A percentile compares a stretch with the other conserved stretches of the same genome.
Conservation (phyloP, 768 basidiomycete species). For the Phlebiopsis flavidoalba region DNA sequence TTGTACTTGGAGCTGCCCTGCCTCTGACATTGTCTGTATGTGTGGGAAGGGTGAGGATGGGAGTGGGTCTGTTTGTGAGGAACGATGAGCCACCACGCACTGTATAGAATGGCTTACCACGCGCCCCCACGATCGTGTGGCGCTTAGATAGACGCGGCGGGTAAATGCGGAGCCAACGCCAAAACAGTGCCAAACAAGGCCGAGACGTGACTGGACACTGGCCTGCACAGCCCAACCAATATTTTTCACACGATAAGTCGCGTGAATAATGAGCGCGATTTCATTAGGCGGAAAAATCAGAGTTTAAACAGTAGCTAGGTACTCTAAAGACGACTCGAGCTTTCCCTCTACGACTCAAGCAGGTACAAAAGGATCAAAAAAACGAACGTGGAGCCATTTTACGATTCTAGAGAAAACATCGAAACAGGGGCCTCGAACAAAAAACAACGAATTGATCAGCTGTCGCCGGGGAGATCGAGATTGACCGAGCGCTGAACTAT, state of each 20-base stretch:
- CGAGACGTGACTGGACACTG: neutral
- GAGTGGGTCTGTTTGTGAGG: neutral
- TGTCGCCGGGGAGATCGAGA: neutral
- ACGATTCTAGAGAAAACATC: neutral
- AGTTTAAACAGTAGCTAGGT: neutral
- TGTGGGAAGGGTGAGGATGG: neutral
- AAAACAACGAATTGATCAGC: neutral
- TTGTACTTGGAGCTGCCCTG: neutral
- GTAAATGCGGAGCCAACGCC: neutral
- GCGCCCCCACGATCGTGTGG: neutral
- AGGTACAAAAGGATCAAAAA: neutral
- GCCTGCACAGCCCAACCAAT: neutral
- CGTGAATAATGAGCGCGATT: neutral
- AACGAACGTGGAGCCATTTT: neutral
- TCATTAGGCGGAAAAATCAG: neutral
- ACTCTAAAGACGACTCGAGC: neutral
- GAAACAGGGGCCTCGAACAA: neutral
- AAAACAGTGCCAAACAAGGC: neutral
- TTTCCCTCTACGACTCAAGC: neutral
- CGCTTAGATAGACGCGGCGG: neutral
- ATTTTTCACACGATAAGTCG: neutral
- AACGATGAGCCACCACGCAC: neutral
- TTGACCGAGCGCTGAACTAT: neutral
- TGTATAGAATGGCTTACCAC: neutral
- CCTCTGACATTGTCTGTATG: neutral